Evolutionary conservation across 2,329 filamentous ascomycete species (phyloP).

Genomic region (Verticillium isaacii): DNA sequence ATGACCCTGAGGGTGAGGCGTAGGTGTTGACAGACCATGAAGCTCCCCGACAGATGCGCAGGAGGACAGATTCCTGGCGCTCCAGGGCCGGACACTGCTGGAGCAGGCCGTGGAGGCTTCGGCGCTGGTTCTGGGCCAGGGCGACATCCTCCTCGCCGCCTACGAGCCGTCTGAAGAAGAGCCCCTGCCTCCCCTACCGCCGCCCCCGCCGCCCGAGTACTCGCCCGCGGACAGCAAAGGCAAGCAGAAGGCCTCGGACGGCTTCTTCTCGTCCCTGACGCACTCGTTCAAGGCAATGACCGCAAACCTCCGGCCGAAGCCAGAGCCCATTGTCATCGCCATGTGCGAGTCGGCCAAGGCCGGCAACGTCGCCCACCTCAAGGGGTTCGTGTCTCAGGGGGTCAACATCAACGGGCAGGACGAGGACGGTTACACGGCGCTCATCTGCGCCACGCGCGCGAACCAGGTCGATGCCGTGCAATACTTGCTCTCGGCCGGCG

Average conservation of each 20-base stretch:
- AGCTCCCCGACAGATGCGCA: slow-evolving; percentile 8
- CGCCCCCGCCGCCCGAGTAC: background rate
- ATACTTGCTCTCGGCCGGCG: slow-evolving; percentile 26
- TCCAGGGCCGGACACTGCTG: slow-evolving; percentile 5
- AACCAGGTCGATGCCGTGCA: slow-evolving; percentile 24
- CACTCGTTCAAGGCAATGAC: slow-evolving; percentile 30
- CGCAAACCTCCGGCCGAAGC: slow-evolving; percentile 23
- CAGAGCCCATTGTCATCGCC: slow-evolving; percentile 29
- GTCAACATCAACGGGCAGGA: slow-evolving; percentile 30
- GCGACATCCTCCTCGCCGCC: background rate
- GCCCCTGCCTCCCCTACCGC: background rate
- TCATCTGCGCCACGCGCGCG: slow-evolving; percentile 27
- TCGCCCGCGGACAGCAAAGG: slow-evolving; percentile 1
- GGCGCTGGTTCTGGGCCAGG: slow-evolving; percentile 4
- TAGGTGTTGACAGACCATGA: background rate
- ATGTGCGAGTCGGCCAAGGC: slow-evolving; percentile 27
- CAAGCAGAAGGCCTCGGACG: slow-evolving; percentile 8
- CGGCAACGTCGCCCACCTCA: slow-evolving; percentile 27
- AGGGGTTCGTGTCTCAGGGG: slow-evolving; percentile 26
- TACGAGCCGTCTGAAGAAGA: background rate
- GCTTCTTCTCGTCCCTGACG: slow-evolving; percentile 22
- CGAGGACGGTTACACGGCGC: slow-evolving; percentile 26
- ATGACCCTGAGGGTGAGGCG: too few relatives aligned
- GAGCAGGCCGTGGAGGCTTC: slow-evolving; percentile 8
- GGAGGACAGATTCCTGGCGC: slow-evolving; percentile 3